These are phyloP conservation scores for Macroventuria anomochaeta DNA, from an alignment of 2,329 filamentous ascomycete species.

Conservation along the genomic window DNA sequence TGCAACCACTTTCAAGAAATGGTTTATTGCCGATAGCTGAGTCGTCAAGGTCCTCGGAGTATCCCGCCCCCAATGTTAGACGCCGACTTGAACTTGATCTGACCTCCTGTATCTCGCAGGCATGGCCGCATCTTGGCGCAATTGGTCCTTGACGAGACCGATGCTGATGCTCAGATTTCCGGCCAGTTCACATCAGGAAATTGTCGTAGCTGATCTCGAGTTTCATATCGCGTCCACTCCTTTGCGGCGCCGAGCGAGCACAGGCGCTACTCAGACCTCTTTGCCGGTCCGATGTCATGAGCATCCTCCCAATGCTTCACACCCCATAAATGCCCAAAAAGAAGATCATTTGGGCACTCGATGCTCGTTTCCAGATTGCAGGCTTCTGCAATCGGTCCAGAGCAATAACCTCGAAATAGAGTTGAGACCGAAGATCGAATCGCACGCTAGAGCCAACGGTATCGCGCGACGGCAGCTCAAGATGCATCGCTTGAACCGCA, in stretches of 20 bases:
- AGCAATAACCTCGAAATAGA: constrained; percentile 12
- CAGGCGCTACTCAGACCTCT: constrained; percentile 14
- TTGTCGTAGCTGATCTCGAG: constrained; percentile 24
- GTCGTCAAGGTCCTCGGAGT: constrained; percentile 1
- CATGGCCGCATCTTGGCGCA: background rate
- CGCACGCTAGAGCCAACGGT: constrained; percentile 30
- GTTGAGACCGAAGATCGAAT: constrained; percentile 16
- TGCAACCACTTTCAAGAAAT: background rate
- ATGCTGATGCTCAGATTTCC: background rate
- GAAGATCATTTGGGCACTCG: background rate
- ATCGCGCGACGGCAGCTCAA: constrained; percentile 31
- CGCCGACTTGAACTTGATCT: constrained; percentile 6
- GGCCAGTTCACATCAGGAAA: constrained; percentile 7
- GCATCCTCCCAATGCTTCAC: background rate
- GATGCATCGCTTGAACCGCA: constrained; percentile 27
- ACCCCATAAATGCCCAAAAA: constrained; percentile 7
- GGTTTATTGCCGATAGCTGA: background rate
- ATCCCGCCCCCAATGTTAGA: constrained; percentile 4
- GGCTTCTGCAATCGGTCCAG: constrained; percentile 9
- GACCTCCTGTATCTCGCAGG: background rate
- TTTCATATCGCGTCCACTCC: constrained; percentile 24
- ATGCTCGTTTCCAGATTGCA: constrained; percentile 6
- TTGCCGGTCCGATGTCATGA: constrained; percentile 2
- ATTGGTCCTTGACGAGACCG: constrained; percentile 1
- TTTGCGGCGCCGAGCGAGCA: constrained; percentile 27